Base-by-base conservation (phyloP, 2,329 filamentous ascomycete genomes). In the Raffaelea arxii region DNA sequence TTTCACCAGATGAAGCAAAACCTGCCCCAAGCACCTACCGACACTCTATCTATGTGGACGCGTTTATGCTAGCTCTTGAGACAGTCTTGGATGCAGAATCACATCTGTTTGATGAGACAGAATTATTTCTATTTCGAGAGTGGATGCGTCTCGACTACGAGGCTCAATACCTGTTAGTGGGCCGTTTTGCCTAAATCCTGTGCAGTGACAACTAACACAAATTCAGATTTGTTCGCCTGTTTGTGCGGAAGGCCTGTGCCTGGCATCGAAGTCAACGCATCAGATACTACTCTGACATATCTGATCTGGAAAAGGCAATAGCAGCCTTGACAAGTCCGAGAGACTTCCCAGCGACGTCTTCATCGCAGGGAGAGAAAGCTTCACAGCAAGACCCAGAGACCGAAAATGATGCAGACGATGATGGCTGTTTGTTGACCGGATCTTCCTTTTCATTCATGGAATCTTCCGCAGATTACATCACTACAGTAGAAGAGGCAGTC, bases 1-100 rank as follows among this genome's bases (percentile, higher is more conserved):
- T 27, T 12, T 14, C 6, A 12, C 22, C 24, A 5, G 53, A 48
- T n/a, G 49, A 50, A 18, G 39, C 51, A 10, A 49, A 56, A 35
- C n/a, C n/a, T n/a, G n/a, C n/a, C n/a, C n/a, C n/a, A n/a, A n/a
- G n/a, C n/a, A n/a, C n/a, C n/a, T n/a, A n/a, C n/a, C n/a, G n/a
- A n/a, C n/a, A n/a, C 58, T 97, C 90, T 2, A 87, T 98, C 46
- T 98, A 98, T 57, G 88, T 96, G 18, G 92, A 98, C 65, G 92
- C 92, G 1, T 98, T 98, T 70, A 95, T 95, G 58, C 71, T 97
- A 14, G 88, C 91, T 2, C 68, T 98, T 42, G 82, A 91, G 49
- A 95, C 87, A 0, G 92, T 98, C 4, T 67, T 97, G 12, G 81
- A 87, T 42, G 87, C 97, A 48, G 92, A 98, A 64, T 75, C 78